Percentiles rank a stretch among this genome's conserved stretches.
These are phyloP conservation scores for Wickerhamiella alocasiicola DNA, from an alignment of 805 yeast species.

Conservation along the genomic window DNA sequence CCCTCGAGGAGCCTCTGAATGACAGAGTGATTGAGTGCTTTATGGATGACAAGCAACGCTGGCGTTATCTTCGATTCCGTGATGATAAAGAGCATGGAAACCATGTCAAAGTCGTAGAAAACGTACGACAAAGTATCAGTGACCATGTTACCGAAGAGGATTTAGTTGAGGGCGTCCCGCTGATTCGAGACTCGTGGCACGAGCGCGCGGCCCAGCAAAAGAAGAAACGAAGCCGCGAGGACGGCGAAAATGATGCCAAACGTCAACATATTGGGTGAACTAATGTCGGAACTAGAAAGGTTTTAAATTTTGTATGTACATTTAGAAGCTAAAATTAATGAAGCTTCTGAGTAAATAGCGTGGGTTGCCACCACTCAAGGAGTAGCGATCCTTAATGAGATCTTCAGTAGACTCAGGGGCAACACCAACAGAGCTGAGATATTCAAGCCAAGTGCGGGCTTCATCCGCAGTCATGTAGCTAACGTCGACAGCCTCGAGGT, in stretches of 20 bases:
- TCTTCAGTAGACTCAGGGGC: conserved; percentile 30
- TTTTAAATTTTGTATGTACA: conserved; percentile 14
- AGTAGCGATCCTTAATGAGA: conserved; percentile 37
- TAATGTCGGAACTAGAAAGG: too few species aligned
- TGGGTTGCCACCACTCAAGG: conserved; percentile 56
- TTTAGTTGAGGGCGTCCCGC: conserved; percentile 42
- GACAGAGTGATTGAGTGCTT: conserved; percentile 82
- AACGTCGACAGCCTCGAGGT: conserved; percentile 33
- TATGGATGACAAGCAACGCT: conserved; percentile 49
- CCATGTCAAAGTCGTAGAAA: conserved; percentile 66
- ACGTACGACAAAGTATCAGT: conserved; percentile 68
- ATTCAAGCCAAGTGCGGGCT: conserved; percentile 32
- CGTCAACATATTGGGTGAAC: background rate
- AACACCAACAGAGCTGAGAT: conserved; percentile 31
- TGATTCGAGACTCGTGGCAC: conserved; percentile 51
- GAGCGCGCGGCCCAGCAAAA: conserved; percentile 29
- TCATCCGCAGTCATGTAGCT: conserved; percentile 36
- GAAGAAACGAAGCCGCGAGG: background rate
- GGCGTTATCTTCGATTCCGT: conserved; percentile 81
- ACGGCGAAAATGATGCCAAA: background rate
- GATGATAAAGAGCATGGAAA: conserved; percentile 89
- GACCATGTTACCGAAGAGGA: conserved; percentile 81
- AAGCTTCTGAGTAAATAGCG: conserved; percentile 36
- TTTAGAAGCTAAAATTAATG: conserved; percentile 23
- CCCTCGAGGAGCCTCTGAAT: conserved; percentile 65